These are phyloP conservation scores for Trichoderma atrobrunneum DNA, from an alignment of 2,329 filamentous ascomycete species.

Conservation along the genomic window DNA sequence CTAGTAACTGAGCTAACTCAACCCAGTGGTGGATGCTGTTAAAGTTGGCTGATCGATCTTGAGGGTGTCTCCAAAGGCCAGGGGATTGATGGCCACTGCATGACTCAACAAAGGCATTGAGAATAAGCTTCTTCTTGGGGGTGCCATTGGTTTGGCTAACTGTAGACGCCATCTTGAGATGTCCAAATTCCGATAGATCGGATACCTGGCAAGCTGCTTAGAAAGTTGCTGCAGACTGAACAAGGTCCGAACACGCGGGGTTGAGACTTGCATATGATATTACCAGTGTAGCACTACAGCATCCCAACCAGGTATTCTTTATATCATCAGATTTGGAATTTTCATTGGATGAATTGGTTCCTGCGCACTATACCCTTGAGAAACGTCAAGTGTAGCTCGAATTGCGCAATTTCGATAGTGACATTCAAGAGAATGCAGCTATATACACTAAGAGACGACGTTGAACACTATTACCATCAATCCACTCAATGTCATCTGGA, in stretches of 20 bases:
- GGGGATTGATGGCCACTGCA: slow-evolving; percentile 47
- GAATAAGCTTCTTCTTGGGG: slow-evolving; percentile 39
- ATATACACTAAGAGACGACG: not conserved
- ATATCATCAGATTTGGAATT: not conserved
- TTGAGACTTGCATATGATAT: not conserved
- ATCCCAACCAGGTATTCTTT: not conserved
- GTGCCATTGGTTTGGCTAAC: not conserved
- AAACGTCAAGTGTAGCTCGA: not conserved
- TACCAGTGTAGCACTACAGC: not conserved
- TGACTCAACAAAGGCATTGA: slow-evolving; percentile 43
- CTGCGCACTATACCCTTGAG: not conserved
- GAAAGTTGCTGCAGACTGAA: not conserved
- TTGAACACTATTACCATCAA: not conserved
- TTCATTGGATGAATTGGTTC: not conserved
- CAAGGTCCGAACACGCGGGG: not conserved
- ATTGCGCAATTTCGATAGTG: slow-evolving; percentile 17
- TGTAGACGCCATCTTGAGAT: not conserved
- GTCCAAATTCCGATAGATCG: not conserved
- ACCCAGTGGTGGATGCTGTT: slow-evolving; percentile 60
- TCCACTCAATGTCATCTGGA: not conserved
- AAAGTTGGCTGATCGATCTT: slow-evolving; percentile 61
- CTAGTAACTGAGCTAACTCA: slow-evolving; percentile 40
- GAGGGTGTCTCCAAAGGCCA: slow-evolving; percentile 57
- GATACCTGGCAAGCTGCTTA: not conserved
- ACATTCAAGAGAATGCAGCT: not conserved